Percentiles rank a stretch among this genome's conserved stretches.
Conservation (phyloP, 192 early-diverging fungal species). For the Lunasporangiospora selenospora region DNA sequence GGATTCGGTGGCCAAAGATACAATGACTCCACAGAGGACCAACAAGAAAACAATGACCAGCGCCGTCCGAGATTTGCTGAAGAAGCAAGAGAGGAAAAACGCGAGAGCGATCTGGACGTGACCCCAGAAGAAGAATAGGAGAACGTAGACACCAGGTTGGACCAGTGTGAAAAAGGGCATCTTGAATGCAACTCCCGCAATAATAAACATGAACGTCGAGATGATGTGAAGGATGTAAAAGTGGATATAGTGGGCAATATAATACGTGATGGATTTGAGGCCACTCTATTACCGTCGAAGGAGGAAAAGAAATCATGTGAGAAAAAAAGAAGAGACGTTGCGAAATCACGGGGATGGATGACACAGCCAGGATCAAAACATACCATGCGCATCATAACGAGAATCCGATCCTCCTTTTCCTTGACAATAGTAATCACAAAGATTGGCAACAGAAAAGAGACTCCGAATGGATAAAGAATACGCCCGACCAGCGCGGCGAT, state of each 20-base stretch:
- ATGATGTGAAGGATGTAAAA: conserved; percentile 67
- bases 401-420: conserved; percentile 75
- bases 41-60: conserved; percentile 69
- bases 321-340: neutral
- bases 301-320: neutral
- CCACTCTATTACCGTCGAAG: conserved; percentile 53
- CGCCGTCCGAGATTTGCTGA: conserved; percentile 61
- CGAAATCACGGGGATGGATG: too few relatives aligned
- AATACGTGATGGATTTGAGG: conserved; percentile 65
- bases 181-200: conserved; percentile 60
- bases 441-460: conserved; percentile 74
- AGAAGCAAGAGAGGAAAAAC: conserved; percentile 70
- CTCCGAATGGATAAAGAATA: conserved; percentile 74
- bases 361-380: neutral
- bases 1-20: conserved; percentile 57
- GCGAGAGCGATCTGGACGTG: conserved; percentile 67
- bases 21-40: conserved; percentile 69
- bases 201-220: conserved; percentile 64
- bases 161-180: conserved; percentile 73
- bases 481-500: conserved; percentile 63
- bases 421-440: conserved; percentile 73
- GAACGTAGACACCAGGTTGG: conserved; percentile 51
- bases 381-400: conserved; percentile 77
- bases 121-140: conserved; percentile 73
- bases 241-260: conserved; percentile 66